Evolutionary conservation across 306 rosid species (phyloP), one percentile per base, ranked within the genome.

Genomic region (Sicyos edulis): DNA sequence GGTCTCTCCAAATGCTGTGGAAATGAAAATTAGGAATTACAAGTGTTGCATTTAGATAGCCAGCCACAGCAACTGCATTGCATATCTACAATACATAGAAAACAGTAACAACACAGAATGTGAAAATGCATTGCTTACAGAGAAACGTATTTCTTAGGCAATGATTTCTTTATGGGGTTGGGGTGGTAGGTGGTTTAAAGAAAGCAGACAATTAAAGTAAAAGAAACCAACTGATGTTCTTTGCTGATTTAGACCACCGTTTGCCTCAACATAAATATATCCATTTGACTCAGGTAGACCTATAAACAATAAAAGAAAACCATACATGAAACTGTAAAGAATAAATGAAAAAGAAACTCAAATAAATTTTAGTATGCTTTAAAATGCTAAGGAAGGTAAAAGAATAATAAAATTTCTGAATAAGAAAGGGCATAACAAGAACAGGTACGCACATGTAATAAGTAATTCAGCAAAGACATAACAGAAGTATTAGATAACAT

Each of bases 1-100:
- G 98, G 81, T 93, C 98, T 87, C 92, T 88, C 98, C 98, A 93
- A 82, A 93, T 87, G 89, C 98, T 93, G 78, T 93, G 98, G 80
- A 78, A 93, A 79, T 88, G 98, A 81, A 93, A 93, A 78, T 91
- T 93, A 78, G 99, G 97, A 69, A 93, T 91, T 54, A 93, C 80
- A 76, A 93, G 99, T 24, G 99, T 93, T 69, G 97, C 99, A 81
- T 93, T 93, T 58, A 93, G 97, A 88, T 88, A 91, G 54, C 97
- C 99, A 20, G 97, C 99, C 74, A 93, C 96, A 15, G 99, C 96
- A 82, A 88, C 99, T 3, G 99, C 99, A 81, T 93, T 93, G 95
- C 99, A 93, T 67, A 93, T 82, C 98, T 92, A 68, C 68, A 49
- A 82, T 70, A 50, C 75, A 76, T 76, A 54, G 55, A 76, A 51